phyloP scores from a whole-genome alignment of 345 rosid genomes.

The Barbarea vulgaris region DNA sequence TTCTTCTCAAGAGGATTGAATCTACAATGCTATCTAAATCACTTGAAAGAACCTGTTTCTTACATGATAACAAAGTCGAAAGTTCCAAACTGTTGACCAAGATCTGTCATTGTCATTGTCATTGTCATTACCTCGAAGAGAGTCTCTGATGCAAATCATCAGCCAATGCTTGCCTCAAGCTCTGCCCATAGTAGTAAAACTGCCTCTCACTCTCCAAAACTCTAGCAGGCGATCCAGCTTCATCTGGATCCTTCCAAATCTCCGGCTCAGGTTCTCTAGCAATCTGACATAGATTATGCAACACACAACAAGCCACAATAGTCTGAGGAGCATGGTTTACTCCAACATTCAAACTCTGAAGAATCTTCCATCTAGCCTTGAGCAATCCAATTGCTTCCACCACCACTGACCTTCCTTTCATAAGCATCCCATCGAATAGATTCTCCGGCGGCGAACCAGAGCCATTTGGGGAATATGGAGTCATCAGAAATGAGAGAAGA shows the following conservation, averaged over 20 bases:
- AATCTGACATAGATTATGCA: conserved; percentile 96
- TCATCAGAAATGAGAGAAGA: conserved; percentile 76
- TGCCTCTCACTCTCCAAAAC: conserved; percentile 86
- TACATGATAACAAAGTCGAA: conserved; percentile 12
- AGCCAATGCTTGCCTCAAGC: conserved; percentile 91
- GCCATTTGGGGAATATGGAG: conserved; percentile 86
- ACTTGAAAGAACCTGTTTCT: conserved; percentile 5
- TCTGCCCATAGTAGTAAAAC: conserved; percentile 72
- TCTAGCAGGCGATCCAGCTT: conserved; percentile 65
- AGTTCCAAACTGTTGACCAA: conserved; percentile 10
- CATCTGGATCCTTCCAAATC: conserved; percentile 82
- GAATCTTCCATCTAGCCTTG: conserved; percentile 92
- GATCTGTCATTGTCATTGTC: background rate
- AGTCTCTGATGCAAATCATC: conserved; percentile 96
- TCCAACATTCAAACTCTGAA: conserved; percentile 93
- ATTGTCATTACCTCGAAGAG: conserved; percentile 71
- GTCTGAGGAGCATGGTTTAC: conserved; percentile 95
- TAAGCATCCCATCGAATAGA: conserved; percentile 93
- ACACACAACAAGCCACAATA: conserved; percentile 94
- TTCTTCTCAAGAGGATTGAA: conserved; percentile 9
- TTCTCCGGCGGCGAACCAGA: conserved; percentile 85
- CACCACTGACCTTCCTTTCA: conserved; percentile 94
- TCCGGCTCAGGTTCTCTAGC: conserved; percentile 98
- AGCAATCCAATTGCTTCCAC: conserved; percentile 94
- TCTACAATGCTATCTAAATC: conserved; percentile 28